A percentile compares a stretch with the other conserved stretches of the same genome.
These are phyloP conservation scores for Capsella bursapastoris DNA, from an alignment of 345 rosid genomes.

Conservation along the genomic window DNA sequence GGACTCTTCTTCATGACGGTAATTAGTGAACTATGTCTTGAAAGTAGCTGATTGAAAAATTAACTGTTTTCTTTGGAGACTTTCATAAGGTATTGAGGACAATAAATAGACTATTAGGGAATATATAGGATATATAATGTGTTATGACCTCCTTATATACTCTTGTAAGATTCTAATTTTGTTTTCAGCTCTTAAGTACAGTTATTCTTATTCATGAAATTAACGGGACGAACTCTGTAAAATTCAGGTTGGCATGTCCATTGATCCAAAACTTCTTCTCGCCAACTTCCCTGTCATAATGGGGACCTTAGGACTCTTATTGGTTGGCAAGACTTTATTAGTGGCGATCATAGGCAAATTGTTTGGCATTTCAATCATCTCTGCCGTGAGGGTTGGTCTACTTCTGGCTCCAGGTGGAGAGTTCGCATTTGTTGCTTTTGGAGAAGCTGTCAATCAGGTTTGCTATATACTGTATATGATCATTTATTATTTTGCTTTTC, in stretches of 20 bases:
- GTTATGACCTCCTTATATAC: background rate
- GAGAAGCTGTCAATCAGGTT: slow-evolving; percentile 99
- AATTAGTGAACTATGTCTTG: slow-evolving; percentile 35
- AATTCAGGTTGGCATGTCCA: slow-evolving; percentile 98
- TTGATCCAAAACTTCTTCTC: slow-evolving; percentile 94
- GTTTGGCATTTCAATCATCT: slow-evolving; percentile 87
- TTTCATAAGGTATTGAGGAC: background rate
- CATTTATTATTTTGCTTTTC: slow-evolving; percentile 1
- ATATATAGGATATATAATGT: background rate
- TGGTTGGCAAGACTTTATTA: slow-evolving; percentile 82
- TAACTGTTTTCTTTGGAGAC: background rate
- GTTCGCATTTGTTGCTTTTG: slow-evolving; percentile 98
- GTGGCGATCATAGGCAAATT: slow-evolving; percentile 73
- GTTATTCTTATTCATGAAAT: slow-evolving; percentile 27
- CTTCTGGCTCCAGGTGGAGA: slow-evolving; percentile 99
- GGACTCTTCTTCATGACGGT: slow-evolving; percentile 99
- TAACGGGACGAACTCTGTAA: slow-evolving; percentile 26
- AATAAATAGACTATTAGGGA: background rate
- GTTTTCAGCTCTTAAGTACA: slow-evolving; percentile 21
- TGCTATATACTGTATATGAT: background rate
- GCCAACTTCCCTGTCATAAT: slow-evolving; percentile 85
- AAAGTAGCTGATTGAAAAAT: background rate
- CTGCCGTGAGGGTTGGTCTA: slow-evolving; percentile 91
- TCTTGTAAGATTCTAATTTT: slow-evolving; percentile 13
- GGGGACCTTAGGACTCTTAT: slow-evolving; percentile 81